Percentiles rank a stretch among this genome's conserved stretches.
Evolutionary conservation across 2,329 filamentous ascomycete genomes (phyloP).

Genomic region (Penicillium thymicola): DNA sequence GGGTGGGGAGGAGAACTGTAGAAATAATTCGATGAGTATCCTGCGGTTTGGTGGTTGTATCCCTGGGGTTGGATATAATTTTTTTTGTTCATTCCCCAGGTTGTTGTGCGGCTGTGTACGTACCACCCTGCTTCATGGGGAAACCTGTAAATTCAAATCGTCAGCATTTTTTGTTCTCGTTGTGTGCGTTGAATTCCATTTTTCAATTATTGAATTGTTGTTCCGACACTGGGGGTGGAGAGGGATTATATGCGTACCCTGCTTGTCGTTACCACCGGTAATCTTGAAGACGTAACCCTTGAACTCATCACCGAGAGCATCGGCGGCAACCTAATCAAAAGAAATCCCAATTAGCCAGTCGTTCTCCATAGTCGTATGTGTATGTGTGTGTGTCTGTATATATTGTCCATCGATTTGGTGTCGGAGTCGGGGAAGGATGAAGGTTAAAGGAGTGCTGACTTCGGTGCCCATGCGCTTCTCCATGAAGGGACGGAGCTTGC

Average conservation of each 20-base stretch:
- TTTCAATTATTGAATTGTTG: neutral
- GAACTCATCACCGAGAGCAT: slow-evolving; percentile 97
- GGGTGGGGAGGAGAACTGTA: slow-evolving; percentile 80
- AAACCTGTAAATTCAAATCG: slow-evolving; percentile 57
- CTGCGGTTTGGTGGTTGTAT: slow-evolving; percentile 3
- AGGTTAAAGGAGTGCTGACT: slow-evolving; percentile 37
- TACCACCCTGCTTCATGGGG: slow-evolving; percentile 98
- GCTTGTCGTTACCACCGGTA: slow-evolving; percentile 99
- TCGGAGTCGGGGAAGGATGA: slow-evolving; percentile 15
- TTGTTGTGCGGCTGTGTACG: slow-evolving; percentile 32
- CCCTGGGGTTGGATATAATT: slow-evolving; percentile 4
- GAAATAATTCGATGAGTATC: slow-evolving; percentile 30
- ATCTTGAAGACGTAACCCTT: slow-evolving; percentile 99
- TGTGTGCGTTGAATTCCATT: neutral
- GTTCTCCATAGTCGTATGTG: slow-evolving; percentile 20
- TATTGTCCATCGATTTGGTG: slow-evolving; percentile 3
- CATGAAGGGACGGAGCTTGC: slow-evolving; percentile 98
- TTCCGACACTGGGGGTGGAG: neutral
- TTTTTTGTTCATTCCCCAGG: slow-evolving; percentile 9
- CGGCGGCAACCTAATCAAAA: slow-evolving; percentile 70
- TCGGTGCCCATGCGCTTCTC: slow-evolving; percentile 79
- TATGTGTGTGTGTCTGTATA: slow-evolving; percentile 20
- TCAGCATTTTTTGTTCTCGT: slow-evolving; percentile 23
- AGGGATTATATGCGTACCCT: slow-evolving; percentile 53
- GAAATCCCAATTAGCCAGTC: slow-evolving; percentile 33